Conservation (phyloP, 176 grass and related monocot species). For the Ensete glaucum region DNA sequence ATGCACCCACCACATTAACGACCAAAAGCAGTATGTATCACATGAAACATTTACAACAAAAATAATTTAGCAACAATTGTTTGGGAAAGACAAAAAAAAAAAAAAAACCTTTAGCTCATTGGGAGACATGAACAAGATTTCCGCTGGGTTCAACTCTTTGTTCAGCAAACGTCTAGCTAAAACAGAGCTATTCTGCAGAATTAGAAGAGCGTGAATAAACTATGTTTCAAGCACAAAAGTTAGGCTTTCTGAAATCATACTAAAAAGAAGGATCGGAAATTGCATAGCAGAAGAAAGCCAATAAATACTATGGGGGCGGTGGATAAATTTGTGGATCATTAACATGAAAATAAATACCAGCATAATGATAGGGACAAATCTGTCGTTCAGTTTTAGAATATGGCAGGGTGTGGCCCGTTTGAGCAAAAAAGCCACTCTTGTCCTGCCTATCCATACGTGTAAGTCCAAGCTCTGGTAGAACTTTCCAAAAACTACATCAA, state of each 20-base stretch:
- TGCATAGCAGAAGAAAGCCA: background rate
- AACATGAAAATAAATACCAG: too few species aligned
- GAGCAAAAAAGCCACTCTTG: too few species aligned
- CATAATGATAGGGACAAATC: too few species aligned
- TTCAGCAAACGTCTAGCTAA: conserved; percentile 65
- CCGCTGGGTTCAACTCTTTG: conserved; percentile 66
- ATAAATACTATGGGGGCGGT: too few species aligned
- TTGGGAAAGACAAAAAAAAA: background rate
- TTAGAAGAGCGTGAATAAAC: conserved; percentile 12
- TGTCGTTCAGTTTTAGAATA: too few species aligned
- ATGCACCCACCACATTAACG: too few species aligned
- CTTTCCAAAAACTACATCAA: too few species aligned
- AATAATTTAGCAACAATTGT: background rate
- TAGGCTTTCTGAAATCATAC: background rate
- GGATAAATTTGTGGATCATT: too few species aligned
- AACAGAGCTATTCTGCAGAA: conserved; percentile 53
- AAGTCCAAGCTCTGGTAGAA: too few species aligned
- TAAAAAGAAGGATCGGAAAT: background rate
- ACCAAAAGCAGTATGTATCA: too few species aligned
- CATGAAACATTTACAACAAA: background rate
- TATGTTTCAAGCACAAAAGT: background rate
- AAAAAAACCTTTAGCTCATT: conserved; percentile 74
- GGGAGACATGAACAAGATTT: conserved; percentile 78
- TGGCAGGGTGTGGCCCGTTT: too few species aligned
- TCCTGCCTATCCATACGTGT: too few species aligned